Base-by-base conservation (phyloP, 2,329 filamentous ascomycete species). In the Blastomyces silverae region DNA sequence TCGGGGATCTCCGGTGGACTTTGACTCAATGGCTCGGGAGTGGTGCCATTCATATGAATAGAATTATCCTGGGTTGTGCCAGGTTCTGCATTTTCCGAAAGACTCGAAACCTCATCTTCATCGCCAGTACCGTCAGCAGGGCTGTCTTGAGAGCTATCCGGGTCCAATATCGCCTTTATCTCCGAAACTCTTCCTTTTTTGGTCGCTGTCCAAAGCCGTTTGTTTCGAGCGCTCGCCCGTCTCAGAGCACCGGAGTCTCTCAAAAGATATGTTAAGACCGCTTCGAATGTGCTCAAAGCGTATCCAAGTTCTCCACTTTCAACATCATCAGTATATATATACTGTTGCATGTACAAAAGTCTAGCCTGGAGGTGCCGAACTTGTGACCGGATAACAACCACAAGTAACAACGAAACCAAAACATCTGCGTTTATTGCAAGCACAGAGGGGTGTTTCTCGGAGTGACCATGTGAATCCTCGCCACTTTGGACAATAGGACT, bases 301-400 rank as follows among this genome's bases (percentile, higher is more conserved):
- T 99, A 99, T 10, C 94, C 94, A 81, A 95, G 89, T 78, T 99
- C 94, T 60, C 94, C 94, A 67, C 87, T 95, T 69, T 99, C 94
- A 10, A 99, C 92, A 77, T 99, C 94, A 71, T 97, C 94, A 61
- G 96, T 92, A 76, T 96, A 99, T 69, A 97, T 94, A 73, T 97
- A 99, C 72, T 96, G 91, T 55, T 93, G 89, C 83, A 97, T 96
- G 74, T 97, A 99, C n/a, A 89, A 83, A 58, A 99, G 80, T 25
- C 93, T 85, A 2, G 94, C 92, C 71, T 96, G 91, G 10, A 99
- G 81, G 76, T 97, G 89, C 65, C 90, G 87, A 34, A 96, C 87
- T 66, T 94, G 90, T 13, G 93, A 91, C 67, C 93, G 85, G 66
- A 99, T 97, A 13, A 99, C 90, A 20, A 99, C 92, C 67, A 96